phyloP scores from a whole-genome alignment of 805 yeast genomes.

The Cyberlindnera americana region DNA sequence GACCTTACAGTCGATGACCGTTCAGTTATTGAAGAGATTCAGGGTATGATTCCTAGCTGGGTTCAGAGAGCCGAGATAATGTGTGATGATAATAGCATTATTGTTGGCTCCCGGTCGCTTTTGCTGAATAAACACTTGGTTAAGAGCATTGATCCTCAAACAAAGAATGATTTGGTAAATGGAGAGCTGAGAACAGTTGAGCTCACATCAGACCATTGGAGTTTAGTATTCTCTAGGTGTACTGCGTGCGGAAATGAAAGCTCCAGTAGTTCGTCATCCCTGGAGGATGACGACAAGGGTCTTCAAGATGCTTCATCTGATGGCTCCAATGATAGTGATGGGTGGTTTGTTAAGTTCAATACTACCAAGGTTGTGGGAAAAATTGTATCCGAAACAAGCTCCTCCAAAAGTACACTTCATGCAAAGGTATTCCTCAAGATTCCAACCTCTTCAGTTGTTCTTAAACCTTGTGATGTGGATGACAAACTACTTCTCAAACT shows the following conservation, averaged over 20 bases:
- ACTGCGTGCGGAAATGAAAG: not conserved
- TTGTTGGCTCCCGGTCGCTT: slow-evolving; percentile 41
- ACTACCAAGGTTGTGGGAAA: slow-evolving; percentile 24
- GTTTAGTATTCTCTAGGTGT: slow-evolving; percentile 1
- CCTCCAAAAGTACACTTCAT: slow-evolving; percentile 24
- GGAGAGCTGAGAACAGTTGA: slow-evolving; percentile 36
- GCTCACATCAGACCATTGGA: slow-evolving; percentile 24
- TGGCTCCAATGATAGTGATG: slow-evolving; percentile 3
- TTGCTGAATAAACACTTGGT: slow-evolving; percentile 39
- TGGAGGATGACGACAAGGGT: slow-evolving; percentile 33
- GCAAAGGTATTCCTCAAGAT: slow-evolving; percentile 32
- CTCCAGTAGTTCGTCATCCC: slow-evolving; percentile 26
- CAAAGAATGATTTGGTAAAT: slow-evolving; percentile 37
- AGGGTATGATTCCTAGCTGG: slow-evolving; percentile 25
- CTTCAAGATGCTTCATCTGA: slow-evolving; percentile 23
- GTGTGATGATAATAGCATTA: slow-evolving; percentile 21
- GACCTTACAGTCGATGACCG: slow-evolving; percentile 3
- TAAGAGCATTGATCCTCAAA: slow-evolving; percentile 30
- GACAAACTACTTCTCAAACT: slow-evolving; percentile 26
- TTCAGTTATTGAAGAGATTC: slow-evolving; percentile 13
- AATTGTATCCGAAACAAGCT: slow-evolving; percentile 32
- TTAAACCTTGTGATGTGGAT: slow-evolving; percentile 22
- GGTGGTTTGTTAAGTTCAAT: slow-evolving; percentile 13
- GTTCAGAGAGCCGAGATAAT: slow-evolving; percentile 10
- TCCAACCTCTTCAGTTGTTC: slow-evolving; percentile 24